A percentile compares a stretch with the other conserved stretches of the same genome.
Evolutionary conservation across 495 filamentous ascomycete genomes (phyloP).

Genomic region (Aspergillus sclerotiicarbonarius): DNA sequence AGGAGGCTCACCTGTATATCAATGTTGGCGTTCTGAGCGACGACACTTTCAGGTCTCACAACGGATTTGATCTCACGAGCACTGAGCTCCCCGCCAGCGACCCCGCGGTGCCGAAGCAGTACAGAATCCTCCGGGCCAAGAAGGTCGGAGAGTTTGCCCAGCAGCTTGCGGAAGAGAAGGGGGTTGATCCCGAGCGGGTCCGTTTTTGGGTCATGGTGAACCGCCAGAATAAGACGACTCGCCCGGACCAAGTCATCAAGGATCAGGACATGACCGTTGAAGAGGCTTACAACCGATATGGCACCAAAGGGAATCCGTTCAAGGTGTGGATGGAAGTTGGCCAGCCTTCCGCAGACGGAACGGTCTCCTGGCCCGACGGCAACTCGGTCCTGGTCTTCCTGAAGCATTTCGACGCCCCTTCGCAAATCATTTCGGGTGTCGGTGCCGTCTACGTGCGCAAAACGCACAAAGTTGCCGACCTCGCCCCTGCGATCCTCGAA

Average conservation of each 20-base stretch:
- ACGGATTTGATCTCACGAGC: conserved; percentile 79
- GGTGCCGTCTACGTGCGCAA: conserved; percentile 83
- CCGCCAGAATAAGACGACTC: conserved; percentile 92
- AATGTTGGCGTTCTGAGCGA: conserved; percentile 76
- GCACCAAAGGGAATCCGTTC: conserved; percentile 69
- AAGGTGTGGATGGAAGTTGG: conserved; percentile 83
- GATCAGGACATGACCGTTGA: conserved; percentile 79
- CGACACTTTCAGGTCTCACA: conserved; percentile 71
- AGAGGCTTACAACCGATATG: conserved; percentile 67
- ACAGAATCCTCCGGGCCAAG: conserved; percentile 68
- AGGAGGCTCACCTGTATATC: conserved; percentile 92
- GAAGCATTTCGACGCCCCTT: conserved; percentile 81
- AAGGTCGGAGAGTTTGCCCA: conserved; percentile 72
- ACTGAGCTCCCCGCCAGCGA: conserved; percentile 69
- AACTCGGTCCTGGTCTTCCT: conserved; percentile 80
- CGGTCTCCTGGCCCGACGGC: conserved; percentile 65
- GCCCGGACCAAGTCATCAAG: conserved; percentile 81
- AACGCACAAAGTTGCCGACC: conserved; percentile 80
- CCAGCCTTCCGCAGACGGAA: conserved; percentile 63
- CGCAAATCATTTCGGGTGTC: conserved; percentile 71
- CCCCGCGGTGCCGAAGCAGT: conserved; percentile 52
- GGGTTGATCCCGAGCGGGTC: conserved; percentile 55
- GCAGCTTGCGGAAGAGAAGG: conserved; percentile 66
- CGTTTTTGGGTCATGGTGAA: conserved; percentile 98
- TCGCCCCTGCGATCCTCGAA: conserved; percentile 75